Evolutionary conservation across 495 filamentous ascomycete species (phyloP), one percentile per base, ranked within the genome.

Genomic region (Tricharina praecox): DNA sequence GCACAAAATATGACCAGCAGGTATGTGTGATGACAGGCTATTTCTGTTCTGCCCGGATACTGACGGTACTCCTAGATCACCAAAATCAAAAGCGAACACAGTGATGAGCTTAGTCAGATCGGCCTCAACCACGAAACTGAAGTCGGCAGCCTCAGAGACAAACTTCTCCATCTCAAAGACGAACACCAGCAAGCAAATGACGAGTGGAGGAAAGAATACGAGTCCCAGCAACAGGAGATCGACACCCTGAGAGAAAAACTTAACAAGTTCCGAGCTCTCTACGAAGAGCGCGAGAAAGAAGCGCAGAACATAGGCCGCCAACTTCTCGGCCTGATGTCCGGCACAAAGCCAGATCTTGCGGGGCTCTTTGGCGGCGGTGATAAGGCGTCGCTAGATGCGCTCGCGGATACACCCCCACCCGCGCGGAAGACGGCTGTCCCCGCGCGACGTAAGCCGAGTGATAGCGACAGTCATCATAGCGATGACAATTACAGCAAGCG

Each of bases 221-320:
- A 55, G 37, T 35, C 48, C 13, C 54, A 51, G 10, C 50, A 50
- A 23, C 16, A 47, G 13, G 54, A 56, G 40, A 58, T 53, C 13
- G 46, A 42, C 10, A n/a, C 19, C 19, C 45, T 58, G 7, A 53
- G 35, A 33, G 48, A 53, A 33, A 49, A 58, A 51, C 50, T 58
- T 30, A 56, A 47, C 23, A 50, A 50, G 47, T 54, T 59, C 35
- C 54, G 50, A 24, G 32, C 47, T 11, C 37, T 44, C 23, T 51
- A 58, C 38, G 56, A 59, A 50, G 33, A 54, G 49, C 59, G 50
- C 34, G 50, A 51, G 19, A 58, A 50, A 34, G 56, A 59, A 44
- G 45, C 56, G 18, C 50, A 57, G 15, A 50, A 46, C 30, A 23
- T 58, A 33, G 48, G 49, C 10, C 54, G 48, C 4, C 54, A 59